Evolutionary conservation across 1,284 basidiomycete species (phyloP), one percentile per base, ranked within the genome.

Genomic region (Austroboletus niveus): DNA sequence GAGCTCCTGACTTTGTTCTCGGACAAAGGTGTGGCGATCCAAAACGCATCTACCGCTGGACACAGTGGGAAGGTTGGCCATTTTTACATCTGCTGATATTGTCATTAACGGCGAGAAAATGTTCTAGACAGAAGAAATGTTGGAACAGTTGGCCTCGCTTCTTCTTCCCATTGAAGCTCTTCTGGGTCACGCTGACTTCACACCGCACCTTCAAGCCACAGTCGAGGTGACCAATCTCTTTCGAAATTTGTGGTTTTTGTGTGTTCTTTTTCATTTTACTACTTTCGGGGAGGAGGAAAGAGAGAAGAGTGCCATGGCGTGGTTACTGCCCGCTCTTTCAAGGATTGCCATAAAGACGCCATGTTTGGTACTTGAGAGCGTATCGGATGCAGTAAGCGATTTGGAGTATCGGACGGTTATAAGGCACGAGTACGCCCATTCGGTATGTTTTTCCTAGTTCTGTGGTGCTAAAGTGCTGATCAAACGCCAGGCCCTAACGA

Each of bases 201-300:
- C 82, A 49, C 85, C 89, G 1, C 80, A 87, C 38, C 56, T 75
- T 12, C 69, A 79, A 35, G 68, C 87, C 17, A 78, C 84, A 3
- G 65, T 81, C 1, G 85, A 86, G 42, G 68, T 92, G n/a, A 85
- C 91, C 5, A 78, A 85, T 5, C 76, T 93, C 17, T 99, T 98
- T 80, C 83, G 95, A 44, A 94, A 94, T 67, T 80, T 95, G 73
- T 99, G 96, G 96, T 93, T 97, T 71, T 72, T 98, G 12, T 93
- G 91, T 62, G 82, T 90, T 17, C 78, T 98, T 14, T 94, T 94
- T 62, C 84, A 88, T 35, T 88, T 93, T 58, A 85, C 68, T 20
- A 43, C 75, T 69, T 51, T 74, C 57, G 55, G 68, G 54, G 69
- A 81, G 63, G 68, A 78, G 65, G 64, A 68, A 29, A 65, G 56